A percentile compares a stretch with the other conserved stretches of the same genome.
These are phyloP conservation scores for Harrya chromipes DNA, from an alignment of 768 basidiomycete genomes.

Conservation along the genomic window DNA sequence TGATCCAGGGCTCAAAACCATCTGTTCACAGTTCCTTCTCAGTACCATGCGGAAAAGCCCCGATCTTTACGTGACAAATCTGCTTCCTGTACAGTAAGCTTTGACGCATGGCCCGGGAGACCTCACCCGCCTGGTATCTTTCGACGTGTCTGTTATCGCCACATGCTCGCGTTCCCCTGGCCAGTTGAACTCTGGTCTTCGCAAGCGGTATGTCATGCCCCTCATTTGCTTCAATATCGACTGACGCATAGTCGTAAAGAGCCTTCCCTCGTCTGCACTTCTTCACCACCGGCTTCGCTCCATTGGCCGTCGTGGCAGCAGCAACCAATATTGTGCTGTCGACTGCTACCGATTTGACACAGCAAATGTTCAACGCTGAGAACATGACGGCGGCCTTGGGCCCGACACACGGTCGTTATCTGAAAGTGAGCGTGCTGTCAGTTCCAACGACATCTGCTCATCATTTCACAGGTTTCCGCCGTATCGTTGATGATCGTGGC, in stretches of 20 bases:
- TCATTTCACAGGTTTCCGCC: conserved; percentile 65
- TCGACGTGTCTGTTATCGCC: conserved; percentile 98
- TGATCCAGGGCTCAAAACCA: no score
- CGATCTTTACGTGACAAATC: no score
- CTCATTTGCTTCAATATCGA: not conserved
- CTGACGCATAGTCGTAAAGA: conserved; percentile 44
- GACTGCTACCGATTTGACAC: conserved; percentile 94
- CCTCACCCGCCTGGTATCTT: conserved; percentile 95
- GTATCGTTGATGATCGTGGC: no score
- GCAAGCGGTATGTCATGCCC: conserved; percentile 72
- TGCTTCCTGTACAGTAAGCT: no score
- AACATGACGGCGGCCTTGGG: conserved; percentile 99
- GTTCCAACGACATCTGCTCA: not conserved
- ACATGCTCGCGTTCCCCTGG: conserved; percentile 99
- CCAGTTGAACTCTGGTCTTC: conserved; percentile 97
- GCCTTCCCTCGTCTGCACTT: conserved; percentile 99
- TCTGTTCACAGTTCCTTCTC: no score
- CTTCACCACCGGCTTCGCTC: conserved; percentile 97
- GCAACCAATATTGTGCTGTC: conserved; percentile 93
- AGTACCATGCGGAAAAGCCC: no score
- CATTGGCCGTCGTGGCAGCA: conserved; percentile 90
- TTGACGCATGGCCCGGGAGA: no score
- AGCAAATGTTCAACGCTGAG: conserved; percentile 99
- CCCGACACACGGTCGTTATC: conserved; percentile 95
- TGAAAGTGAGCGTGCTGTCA: conserved; percentile 60